Evolutionary conservation across 129 eudicot species (phyloP).

Genomic region (Chrysanthemum seticuspe): DNA sequence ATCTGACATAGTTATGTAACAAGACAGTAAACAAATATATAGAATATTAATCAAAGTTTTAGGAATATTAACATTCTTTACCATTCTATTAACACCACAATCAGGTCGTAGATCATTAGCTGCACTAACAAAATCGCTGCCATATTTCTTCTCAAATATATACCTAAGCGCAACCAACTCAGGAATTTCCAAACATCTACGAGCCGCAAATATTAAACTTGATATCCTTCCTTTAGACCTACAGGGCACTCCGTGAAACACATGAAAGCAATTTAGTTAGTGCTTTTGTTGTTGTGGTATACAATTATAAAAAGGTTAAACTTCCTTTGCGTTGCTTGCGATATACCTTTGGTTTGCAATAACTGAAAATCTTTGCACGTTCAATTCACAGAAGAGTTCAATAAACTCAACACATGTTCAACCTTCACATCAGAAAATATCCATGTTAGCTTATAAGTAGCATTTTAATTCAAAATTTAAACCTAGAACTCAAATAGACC

Average conservation of each 20-base stretch:
- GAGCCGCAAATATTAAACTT: constrained; percentile 82
- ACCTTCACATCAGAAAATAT: constrained; percentile 40
- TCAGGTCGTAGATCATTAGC: constrained; percentile 91
- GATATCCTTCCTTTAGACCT: constrained; percentile 90
- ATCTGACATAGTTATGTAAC: too few species aligned
- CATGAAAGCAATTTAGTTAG: constrained; percentile 17
- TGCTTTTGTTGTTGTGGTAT: not conserved
- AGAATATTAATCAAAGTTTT: not conserved
- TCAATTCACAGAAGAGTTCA: constrained; percentile 5
- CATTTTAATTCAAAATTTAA: not conserved
- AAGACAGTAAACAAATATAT: too few species aligned
- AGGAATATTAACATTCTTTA: constrained; percentile 17
- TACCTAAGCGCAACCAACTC: constrained; percentile 72
- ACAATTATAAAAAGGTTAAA: not conserved
- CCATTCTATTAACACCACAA: constrained; percentile 95
- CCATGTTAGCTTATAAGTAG: not conserved
- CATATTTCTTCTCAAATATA: constrained; percentile 84
- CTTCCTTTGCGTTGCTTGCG: not conserved
- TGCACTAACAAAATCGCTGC: constrained; percentile 83
- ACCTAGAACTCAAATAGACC: too few species aligned
- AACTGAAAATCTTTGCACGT: constrained; percentile 78
- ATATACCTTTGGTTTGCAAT: constrained; percentile 81
- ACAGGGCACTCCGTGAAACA: constrained; percentile 78
- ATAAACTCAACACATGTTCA: constrained; percentile 93
- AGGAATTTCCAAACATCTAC: constrained; percentile 94